Evolutionary conservation across 116 monocot species (phyloP), one percentile per base, ranked within the genome.

Genomic region (Cymodocea nodosa): DNA sequence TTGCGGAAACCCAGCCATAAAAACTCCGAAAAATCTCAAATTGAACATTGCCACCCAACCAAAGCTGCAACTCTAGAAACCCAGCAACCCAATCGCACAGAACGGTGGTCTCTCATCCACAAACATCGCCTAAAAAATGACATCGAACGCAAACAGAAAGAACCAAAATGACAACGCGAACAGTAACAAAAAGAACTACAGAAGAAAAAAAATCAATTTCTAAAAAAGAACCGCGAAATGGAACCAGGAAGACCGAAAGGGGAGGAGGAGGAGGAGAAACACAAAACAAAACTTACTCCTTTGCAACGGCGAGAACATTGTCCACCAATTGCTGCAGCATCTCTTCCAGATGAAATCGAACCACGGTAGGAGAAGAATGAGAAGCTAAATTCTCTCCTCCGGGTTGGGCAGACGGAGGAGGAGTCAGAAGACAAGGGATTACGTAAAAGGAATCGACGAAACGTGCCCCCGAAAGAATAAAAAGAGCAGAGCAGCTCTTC

Each of bases 251-350:
- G 53, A 53, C 35, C 18, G 50, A 24, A 23, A 10, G 48, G 24
- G 52, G 50, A 18, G 9, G 48, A 61, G 68, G 23, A 17, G 52
- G 55, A 62, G 14, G 66, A 62, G 60, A 44, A 64, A 65, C 0
- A 6, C 30, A 30, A 30, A 36, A 62, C 50, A 22, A 22, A 24
- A 70, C 86, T 79, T 15, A 93, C 93, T 93, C 93, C 69, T 93
- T 93, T 23, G 76, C 78, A 62, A 89, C 72, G 80, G 93, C 93
- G 71, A 93, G 83, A 17, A 76, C 71, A 79, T 74, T 71, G 68
- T 93, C 93, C 49, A 93, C 86, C 81, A 93, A 84, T 37, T 75
- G 64, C 78, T 84, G 86, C 78, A 93, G 73, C 93, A 93, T 89
- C 67, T 60, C 73, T 53, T 62, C 62, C 23, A 17, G 5, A 5